Evolutionary conservation across 176 grass and related monocot species (phyloP), one percentile per base, ranked within the genome.

Genomic region (Guadua angustifolia): DNA sequence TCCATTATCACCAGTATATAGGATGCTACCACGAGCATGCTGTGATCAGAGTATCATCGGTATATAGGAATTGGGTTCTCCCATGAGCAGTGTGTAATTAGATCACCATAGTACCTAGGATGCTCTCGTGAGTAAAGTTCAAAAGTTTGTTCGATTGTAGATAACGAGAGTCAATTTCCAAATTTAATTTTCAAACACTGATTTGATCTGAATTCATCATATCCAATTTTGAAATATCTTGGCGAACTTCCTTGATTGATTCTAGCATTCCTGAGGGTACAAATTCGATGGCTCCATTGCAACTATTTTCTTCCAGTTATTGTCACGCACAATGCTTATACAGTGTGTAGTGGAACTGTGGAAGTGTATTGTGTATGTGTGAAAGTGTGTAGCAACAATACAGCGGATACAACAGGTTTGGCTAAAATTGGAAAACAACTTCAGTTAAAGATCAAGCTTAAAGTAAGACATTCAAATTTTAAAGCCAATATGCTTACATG

Each of bases 241-340:
- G 4, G 15, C 9, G 14, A 16, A 67, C 14, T 66, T 69, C 46
- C 50, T 88, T 67, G 35, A 90, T 73, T 89, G 18, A 56, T 75
- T 56, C 5, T 6, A 64, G 14, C 17, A 35, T 75, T 67, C 52
- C 26, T 75, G 5, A 69, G 47, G 66, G 21, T 76, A 73, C 53
- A 61, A n/a, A n/a, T 71, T 82, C 0, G 43, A 58, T 44, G n/a
- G 51, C 36, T 58, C 19, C 63, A 18, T 49, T 40, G 16, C 16
- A 86, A 29, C 17, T 3, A 38, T 62, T 79, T 64, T 9, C 61
- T 68, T 69, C 13, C 12, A 47, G 53, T 86, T 29, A 63, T 86
- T 86, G 51, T 50, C 47, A 16, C 8, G 6, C 58, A 63, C 15
- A 52, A 35, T 11, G 24, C 71, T 64, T 65, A n/a, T 29, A 79